phyloP scores from a whole-genome alignment of 345 rosid genomes.

The Theobroma cacao region DNA sequence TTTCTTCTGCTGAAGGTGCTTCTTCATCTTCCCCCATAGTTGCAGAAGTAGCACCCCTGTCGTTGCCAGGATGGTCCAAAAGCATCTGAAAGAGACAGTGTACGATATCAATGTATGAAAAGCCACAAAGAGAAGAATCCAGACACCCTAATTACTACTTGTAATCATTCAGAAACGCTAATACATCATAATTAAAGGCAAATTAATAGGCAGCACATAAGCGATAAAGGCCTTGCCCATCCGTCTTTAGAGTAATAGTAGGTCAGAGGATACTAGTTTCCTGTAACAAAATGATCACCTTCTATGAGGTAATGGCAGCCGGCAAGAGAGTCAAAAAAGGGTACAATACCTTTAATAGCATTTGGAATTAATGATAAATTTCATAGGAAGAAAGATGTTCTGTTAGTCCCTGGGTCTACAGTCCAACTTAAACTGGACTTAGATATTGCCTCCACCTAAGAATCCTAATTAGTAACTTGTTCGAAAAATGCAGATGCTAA shows the following conservation, averaged over 20 bases:
- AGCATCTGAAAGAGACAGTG: conserved; percentile 18
- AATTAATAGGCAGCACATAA: not conserved
- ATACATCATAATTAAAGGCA: not conserved
- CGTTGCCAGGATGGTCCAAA: conserved; percentile 8
- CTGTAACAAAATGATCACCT: not conserved
- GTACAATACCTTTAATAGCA: too few species aligned
- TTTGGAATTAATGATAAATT: too few species aligned
- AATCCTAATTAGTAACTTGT: not conserved
- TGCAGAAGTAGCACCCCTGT: conserved; percentile 5
- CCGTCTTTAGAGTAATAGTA: too few species aligned
- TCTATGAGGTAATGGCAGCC: not conserved
- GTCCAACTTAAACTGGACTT: too few species aligned
- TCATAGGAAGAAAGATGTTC: too few species aligned
- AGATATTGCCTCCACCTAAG: not conserved
- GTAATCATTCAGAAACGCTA: not conserved
- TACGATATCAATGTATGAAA: not conserved
- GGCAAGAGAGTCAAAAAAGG: too few species aligned
- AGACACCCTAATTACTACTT: not conserved
- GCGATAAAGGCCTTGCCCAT: too few species aligned
- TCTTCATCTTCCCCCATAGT: conserved; percentile 19
- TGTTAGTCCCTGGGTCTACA: too few species aligned
- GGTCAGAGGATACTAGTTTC: not conserved
- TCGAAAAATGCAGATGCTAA: not conserved
- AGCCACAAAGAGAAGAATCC: conserved; percentile 2
- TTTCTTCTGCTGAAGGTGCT: conserved; percentile 51